These are phyloP conservation scores for Nicotiana knightiana DNA, from an alignment of 257 asterid species.

Conservation along the genomic window DNA sequence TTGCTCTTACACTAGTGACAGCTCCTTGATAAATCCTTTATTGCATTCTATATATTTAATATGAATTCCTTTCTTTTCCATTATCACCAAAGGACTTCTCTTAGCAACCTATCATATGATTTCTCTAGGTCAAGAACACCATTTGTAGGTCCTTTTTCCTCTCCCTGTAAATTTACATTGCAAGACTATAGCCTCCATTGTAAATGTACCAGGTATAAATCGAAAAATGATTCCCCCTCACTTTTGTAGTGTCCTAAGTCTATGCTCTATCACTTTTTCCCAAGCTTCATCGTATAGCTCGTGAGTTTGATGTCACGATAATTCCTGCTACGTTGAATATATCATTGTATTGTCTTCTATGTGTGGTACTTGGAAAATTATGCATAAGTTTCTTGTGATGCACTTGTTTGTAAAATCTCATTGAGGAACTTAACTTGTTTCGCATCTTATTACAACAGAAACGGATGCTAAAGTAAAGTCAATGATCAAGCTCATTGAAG, in stretches of 20 bases:
- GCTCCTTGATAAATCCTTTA: not conserved
- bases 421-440: not conserved
- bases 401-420: not conserved
- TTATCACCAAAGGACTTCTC: not conserved
- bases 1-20: not conserved
- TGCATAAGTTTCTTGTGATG: not conserved
- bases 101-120: not conserved
- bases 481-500: conserved; percentile 7
- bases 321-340: not conserved
- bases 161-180: not conserved
- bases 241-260: not conserved
- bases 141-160: not conserved
- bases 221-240: not conserved
- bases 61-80: not conserved
- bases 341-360: not conserved
- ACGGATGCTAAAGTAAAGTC: conserved; percentile 10
- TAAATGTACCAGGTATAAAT: not conserved
- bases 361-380: not conserved
- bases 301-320: not conserved
- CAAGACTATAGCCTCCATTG: not conserved
- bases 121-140: not conserved
- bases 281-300: not conserved
- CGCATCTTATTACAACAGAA: conserved; percentile 5
- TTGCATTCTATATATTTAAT: not conserved
- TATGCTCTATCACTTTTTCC: not conserved